Base-by-base conservation (phyloP, 2,329 filamentous ascomycete genomes). In the Aspergillus flavus region DNA sequence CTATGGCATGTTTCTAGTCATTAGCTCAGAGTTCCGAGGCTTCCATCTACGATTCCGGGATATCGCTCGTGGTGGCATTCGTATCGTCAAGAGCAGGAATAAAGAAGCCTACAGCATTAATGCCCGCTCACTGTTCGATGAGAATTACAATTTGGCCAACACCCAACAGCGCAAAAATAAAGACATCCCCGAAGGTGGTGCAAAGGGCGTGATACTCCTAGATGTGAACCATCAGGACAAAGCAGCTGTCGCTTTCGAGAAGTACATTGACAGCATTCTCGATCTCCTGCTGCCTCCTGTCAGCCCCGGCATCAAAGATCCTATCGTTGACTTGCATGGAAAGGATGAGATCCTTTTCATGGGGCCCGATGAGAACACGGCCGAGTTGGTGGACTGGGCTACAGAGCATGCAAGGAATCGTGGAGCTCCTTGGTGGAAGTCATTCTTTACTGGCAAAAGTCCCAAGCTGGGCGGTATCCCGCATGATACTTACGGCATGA, bases 91-190 rank as follows among this genome's bases (percentile, higher is more conserved):
- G 85, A 98, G 94, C 62, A 89, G 95, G 72, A 97, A 94, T 81
- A 92, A 93, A 78, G 95, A 99, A 79, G 92, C 94, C 2, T 99
- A 97, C 76, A 87, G 90, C 65, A 98, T 98, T 84, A 99, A 99
- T 76, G 94, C 94, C 43, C 91, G 95, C 64, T 97, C 93, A 62
- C 86, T 99, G 67, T 99, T 99, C 73, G 95, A 99, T 72, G 95
- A 99, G 83, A 99, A 99, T 81, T 99, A 99, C 81, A 96, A 95
- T 67, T 87, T 99, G 65, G 94, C 95, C 68, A 98, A 96, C 80
- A 99, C 95, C 0, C 95, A 99, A 81, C 95, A 99, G 82, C 92
- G 95, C 75, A 99, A 99, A 87, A 99, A 99, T 86, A 99, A 99
- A 84, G 95, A 99, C 74, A 99, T 99, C 58, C 95, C 95, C 3